A percentile compares a stretch with the other conserved stretches of the same genome.
These are phyloP conservation scores for Nepenthes gracilis DNA, from an alignment of 148 eudicot genomes.

Conservation along the genomic window DNA sequence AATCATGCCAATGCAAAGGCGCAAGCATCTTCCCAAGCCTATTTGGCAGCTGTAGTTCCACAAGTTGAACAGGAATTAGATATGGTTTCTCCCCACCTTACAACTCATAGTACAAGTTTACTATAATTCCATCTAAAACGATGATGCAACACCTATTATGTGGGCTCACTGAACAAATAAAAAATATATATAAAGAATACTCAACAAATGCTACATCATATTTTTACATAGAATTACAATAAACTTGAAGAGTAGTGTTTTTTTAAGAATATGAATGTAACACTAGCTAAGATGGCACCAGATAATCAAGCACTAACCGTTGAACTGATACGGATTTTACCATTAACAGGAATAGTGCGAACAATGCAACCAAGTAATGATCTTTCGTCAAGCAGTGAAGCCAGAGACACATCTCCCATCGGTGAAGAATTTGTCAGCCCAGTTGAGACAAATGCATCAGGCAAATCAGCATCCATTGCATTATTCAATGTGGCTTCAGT, in stretches of 20 bases:
- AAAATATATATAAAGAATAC: constrained; percentile 1
- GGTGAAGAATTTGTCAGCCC: constrained; percentile 26
- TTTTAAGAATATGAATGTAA: too few relatives aligned
- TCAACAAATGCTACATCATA: not conserved
- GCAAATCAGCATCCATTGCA: constrained; percentile 18
- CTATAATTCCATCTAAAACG: too few relatives aligned
- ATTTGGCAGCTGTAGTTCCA: constrained; percentile 65
- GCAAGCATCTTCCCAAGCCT: constrained; percentile 97
- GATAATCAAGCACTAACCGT: constrained; percentile 42
- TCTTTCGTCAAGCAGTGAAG: constrained; percentile 70
- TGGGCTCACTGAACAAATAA: not conserved
- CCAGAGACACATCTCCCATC: constrained; percentile 30
- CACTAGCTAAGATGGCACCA: too few relatives aligned
- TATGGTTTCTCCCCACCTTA: not conserved
- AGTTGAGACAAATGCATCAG: constrained; percentile 35
- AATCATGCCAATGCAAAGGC: constrained; percentile 97
- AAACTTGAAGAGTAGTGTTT: not conserved
- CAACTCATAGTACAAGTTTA: too few relatives aligned
- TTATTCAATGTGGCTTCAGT: constrained; percentile 26
- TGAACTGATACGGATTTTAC: constrained; percentile 79
- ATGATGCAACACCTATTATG: too few relatives aligned
- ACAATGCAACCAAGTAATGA: constrained; percentile 71
- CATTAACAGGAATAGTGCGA: constrained; percentile 86
- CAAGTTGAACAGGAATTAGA: not conserved
- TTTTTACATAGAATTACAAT: too few relatives aligned